Evolutionary conservation across 805 yeast genomes (phyloP), one percentile per base, ranked within the genome.

Genomic region (Zygoascus bituminiphila): DNA sequence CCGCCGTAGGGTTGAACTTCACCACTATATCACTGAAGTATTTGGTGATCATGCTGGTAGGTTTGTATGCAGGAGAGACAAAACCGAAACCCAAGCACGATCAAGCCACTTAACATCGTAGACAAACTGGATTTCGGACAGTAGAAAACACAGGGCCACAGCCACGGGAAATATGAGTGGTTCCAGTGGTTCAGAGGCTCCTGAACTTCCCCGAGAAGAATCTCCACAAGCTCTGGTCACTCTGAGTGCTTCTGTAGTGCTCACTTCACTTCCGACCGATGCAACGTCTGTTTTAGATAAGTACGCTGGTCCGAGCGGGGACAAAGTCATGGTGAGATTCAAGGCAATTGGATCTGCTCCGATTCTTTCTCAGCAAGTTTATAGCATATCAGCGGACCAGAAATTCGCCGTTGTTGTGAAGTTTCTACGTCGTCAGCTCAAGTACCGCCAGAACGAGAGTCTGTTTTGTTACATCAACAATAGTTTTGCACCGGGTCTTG

Each of bases 1-100:
- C 44, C 5, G 80, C 77, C 54, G 84, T 74, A 1, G 96, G 96
- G 64, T 85, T 79, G 73, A 89, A 87, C 60, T 74, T 79, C 39
- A 91, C 85, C 40, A 72, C 71, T 7, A 88, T 87, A 54, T 79
- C 79, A 31, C 88, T 73, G 69, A 91, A 87, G 68, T 84, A 89
- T 67, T 87, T 88, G 36, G 97, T 91, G 60, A 89, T 84, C 98
- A 89, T 89, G 25, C 20, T 47, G 40, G 36, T 20, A 25, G 33
- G 33, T 42, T 7, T 21, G 23, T n/a, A 21, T n/a, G 36, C 14
- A 37, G 23, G 39, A 19, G 15, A 21, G 15, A 12, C 23, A 24
- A 15, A 46, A 43, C 15, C 21, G 12, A n/a, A 19, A 7, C 37
- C 36, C 24, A 22, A 35, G n/a, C 23, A 24, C n/a, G 15, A 21